Base-by-base conservation (phyloP, 495 filamentous ascomycete species). In the Cercophora newfieldiana region DNA sequence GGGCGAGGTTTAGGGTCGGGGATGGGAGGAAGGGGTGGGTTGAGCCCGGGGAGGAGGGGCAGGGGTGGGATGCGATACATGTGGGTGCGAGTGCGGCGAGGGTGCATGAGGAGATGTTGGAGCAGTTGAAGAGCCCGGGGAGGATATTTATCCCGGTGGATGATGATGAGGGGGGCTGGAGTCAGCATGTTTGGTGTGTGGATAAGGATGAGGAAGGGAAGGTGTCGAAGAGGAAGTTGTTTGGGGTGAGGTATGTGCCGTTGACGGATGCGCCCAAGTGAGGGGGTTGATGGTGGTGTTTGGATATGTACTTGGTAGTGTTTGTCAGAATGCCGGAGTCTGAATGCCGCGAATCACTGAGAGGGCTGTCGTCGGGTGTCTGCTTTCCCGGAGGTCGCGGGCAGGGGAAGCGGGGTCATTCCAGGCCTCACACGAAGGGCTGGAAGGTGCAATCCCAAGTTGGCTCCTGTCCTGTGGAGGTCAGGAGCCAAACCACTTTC, bases 181-280 rank as follows among this genome's bases (percentile, higher is more conserved):
- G 70, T 18, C 95, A 99, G 81, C 87, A 91, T 77, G 91, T 99
- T 33, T 99, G 90, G 88, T 83, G 91, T 3, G 89, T 97, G 56
- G 91, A 97, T 76, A 98, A 98, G 81, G 89, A 90, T 73, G 84
- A 80, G 70, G 83, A 92, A 64, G 95, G 96, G 47, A 81, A 79
- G 8, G 85, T 99, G 22, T 82, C 76, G 66, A 91, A 84, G 81
- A 85, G 90, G 80, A 93, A 87, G 80, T 70, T 89, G 63, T 92
- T 90, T 78, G 91, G 89, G 47, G 95, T 99, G 60, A 81, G 89
- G 72, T 99, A 98, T 81, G 96, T 99, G 64, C 95, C 96, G 26
- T 77, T 99, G 79, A 97, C 94, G 31, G 94, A 98, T 81, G 85
- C 91, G 57, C 93, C 90, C 44, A 44, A 5, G n/a, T 44, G 10